Conservation (phyloP, 805 yeast species). For the Saturnispora zaruensis region DNA sequence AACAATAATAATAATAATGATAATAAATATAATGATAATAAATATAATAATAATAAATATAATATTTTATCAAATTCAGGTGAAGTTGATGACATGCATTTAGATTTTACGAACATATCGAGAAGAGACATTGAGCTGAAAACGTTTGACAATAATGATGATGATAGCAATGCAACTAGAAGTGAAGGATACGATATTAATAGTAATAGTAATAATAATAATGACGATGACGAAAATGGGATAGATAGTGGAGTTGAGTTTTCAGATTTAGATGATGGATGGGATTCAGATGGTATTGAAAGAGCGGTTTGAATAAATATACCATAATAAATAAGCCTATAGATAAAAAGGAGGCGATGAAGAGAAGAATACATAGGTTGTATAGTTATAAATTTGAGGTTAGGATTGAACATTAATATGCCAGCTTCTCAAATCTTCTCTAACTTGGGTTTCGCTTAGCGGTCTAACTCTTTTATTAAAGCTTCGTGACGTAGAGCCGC, state of each 20-base stretch:
- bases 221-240: slow-evolving; percentile 3
- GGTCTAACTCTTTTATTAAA: slow-evolving; percentile 14
- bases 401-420: slow-evolving; percentile 14
- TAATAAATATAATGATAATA: neutral
- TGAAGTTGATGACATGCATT: neutral
- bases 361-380: neutral
- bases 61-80: neutral
- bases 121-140: neutral
- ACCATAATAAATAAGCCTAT: neutral
- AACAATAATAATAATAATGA: neutral
- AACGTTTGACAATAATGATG: neutral
- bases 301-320: slow-evolving; percentile 13
- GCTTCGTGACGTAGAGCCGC: neutral
- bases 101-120: neutral
- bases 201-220: neutral
- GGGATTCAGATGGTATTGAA: slow-evolving; percentile 25
- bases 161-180: neutral
- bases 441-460: slow-evolving; percentile 24
- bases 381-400: neutral
- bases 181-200: slow-evolving; percentile 1
- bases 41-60: neutral
- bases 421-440: slow-evolving; percentile 38
- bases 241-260: slow-evolving; percentile 15
- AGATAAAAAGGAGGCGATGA: neutral
- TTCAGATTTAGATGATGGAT: slow-evolving; percentile 23